Base-by-base conservation (phyloP, 768 basidiomycete genomes). In the Tubosaeta sp. region DNA sequence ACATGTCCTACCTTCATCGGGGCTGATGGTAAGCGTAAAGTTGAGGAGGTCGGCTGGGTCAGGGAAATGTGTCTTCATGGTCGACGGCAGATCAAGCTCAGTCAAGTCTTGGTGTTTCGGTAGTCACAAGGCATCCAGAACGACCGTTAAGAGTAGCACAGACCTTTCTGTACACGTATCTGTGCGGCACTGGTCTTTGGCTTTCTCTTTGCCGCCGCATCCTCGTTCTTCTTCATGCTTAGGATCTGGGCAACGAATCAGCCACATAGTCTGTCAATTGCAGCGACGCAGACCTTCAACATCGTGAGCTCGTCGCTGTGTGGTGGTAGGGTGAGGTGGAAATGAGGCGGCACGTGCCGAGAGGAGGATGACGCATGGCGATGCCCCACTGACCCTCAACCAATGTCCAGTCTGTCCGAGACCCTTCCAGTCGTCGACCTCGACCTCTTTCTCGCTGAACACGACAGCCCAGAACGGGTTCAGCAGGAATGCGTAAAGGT, bases 201-300 rank as follows among this genome's bases (percentile, higher is more conserved):
- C 79, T 88, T 91, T 84, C 85, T 95, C 88, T 93, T 97, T 6
- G 91, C 86, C 50, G 94, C 93, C 51, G 91, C 91, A 65, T 98
- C 92, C 77, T 97, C 93, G 64, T 87, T 91, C 86, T 98, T 98
- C 85, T 98, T 98, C 88, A 99, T 93, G 60, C 86, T 91, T 88
- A 97, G 97, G 65, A 99, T 97, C 97, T 99, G 59, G 32, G 31
- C 26, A 32, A 42, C 22, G 7, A 33, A 48, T 60, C 33, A 54
- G 50, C 22, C 50, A 59, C 56, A 39, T 19, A 14, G n/a, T 22
- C 11, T 5, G 48, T 25, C 33, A 11, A 17, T 13, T 32, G 50
- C 14, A 38, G 43, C 51, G 17, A 8, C 22, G 47, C 53, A 41
- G 51, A 75, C 76, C 74, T 77, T 78, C 56, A 77, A 74, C 76